phyloP scores from a whole-genome alignment of 441 rosid genomes.

The Eugenia klotzschiana region DNA sequence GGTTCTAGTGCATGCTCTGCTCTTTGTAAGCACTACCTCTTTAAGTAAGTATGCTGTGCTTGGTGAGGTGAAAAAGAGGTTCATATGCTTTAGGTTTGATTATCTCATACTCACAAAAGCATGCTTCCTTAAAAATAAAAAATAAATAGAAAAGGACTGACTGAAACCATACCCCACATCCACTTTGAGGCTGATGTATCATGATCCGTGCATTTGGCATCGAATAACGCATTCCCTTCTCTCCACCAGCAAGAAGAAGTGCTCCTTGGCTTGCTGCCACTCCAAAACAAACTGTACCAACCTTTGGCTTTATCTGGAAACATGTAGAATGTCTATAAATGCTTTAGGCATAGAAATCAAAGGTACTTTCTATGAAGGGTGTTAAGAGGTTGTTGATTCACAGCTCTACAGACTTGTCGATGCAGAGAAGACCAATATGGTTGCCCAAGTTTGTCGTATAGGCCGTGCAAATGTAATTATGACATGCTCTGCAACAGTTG shows the following conservation, averaged over 20 bases:
- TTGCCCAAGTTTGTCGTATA: neutral
- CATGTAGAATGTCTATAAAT: neutral
- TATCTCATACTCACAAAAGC: neutral
- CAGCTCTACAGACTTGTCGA: neutral
- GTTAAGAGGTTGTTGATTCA: neutral
- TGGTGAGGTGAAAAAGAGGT: neutral
- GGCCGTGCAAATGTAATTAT: neutral
- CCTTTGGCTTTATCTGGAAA: constrained; percentile 76
- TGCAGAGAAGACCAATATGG: neutral
- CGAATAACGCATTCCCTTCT: constrained; percentile 89
- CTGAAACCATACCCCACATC: constrained; percentile 55
- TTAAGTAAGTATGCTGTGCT: neutral
- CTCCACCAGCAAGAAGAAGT: constrained; percentile 82
- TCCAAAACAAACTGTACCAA: constrained; percentile 88
- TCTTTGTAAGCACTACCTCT: neutral
- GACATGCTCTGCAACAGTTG: neutral
- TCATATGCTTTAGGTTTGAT: neutral
- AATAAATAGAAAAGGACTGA: neutral
- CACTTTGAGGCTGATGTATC: constrained; percentile 83
- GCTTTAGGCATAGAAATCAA: neutral
- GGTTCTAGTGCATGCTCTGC: neutral
- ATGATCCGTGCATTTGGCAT: constrained; percentile 92
- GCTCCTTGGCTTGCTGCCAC: constrained; percentile 95
- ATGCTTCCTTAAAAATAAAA: neutral
- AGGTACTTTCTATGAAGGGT: neutral